Evolutionary conservation across 2,329 filamentous ascomycete species (phyloP), one percentile per base, ranked within the genome.

Genomic region (Lasiodiplodia sp.): DNA sequence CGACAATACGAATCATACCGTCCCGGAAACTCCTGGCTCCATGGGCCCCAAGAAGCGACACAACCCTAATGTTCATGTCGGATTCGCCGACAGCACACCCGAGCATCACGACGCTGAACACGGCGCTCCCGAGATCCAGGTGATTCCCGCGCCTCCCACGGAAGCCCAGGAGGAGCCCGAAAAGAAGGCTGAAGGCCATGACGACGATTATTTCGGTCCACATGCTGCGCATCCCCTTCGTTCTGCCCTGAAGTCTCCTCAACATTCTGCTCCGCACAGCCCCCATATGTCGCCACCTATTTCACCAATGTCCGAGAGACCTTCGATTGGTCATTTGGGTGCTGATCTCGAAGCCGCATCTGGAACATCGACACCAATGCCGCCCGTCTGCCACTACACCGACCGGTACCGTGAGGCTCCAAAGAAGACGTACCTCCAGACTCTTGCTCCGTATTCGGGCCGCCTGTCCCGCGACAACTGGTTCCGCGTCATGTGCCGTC

Each of bases 401-500:
- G 87, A 89, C 68, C 85, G 86, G 56, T 88, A 94, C 53, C 88
- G 90, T 44, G 81, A 88, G 8, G 86, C 86, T 25, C 91, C 93
- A 0, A 85, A 87, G 5, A 88, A 91, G 72, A 89, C 92, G 0
- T 97, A 93, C 72, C 69, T 82, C 0, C 89, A 96, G 75, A 91
- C 92, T 52, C 87, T 98, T 1, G 89, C 84, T 69, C 87, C 91
- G 0, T 97, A 87, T 83, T 91, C 93, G 73, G 94, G 95, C 1
- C 88, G 93, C 14, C 87, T 98, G 12, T 87, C 88, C 62, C 84
- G 89, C 16, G 93, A 97, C 74, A 91, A 84, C 11, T 98, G 94
- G 94, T 79, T 91, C 77, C 91, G 89, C 70, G 93, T 93, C 21
- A 90, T 91, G 67, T 53, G 91, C 5, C 87, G 95, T 0, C 96